Base-by-base conservation (phyloP, 345 rosid species). In the Barbarea vulgaris region DNA sequence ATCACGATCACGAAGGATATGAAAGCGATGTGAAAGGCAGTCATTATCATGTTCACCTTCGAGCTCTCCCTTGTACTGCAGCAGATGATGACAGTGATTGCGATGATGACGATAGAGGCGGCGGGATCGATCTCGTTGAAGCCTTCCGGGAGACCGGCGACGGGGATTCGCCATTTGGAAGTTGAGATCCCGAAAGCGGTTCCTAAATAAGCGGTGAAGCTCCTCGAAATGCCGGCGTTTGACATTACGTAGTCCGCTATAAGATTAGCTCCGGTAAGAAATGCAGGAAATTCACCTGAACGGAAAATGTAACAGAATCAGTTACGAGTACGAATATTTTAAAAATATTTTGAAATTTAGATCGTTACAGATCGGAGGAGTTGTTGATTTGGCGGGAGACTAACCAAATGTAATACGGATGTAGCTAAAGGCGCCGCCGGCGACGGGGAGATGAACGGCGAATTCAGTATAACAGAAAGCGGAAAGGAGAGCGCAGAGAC, bases 391-490 rank as follows among this genome's bases (percentile, higher is more conserved):
- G 24, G 66, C 75, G 66, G 59, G 69, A 73, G 77, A 31, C 55
- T 76, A 74, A 86, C 97, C 98, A 53, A 93, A 91, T 21, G 98
- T 91, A 65, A 87, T 84, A 36, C 98, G 90, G 80, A 93, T 86
- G 81, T 91, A 93, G 73, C 94, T 91, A 78, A 91, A 93, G 21
- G 98, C 97, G 21, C 98, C 98, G 33, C 98, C 98, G 54, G 98
- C 98, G n/a, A 94, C 91, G 33, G 97, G 98, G 80, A 94, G 83
- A 57, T 89, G 94, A 10, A 94, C 98, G 69, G 98, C 98, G 77
- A 94, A 94, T 74, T 94, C 98, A 1, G 98, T 94, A 85, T 94
- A 94, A 67, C 98, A 94, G 76, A 94, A 90, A 65, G 97, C 96
- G 30, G 98, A 94, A 61, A 94, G 96, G 9, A 91, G 90, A 24